These are phyloP conservation scores for Alternaria panax DNA, from an alignment of 2,329 filamentous ascomycete species.

Conservation along the genomic window DNA sequence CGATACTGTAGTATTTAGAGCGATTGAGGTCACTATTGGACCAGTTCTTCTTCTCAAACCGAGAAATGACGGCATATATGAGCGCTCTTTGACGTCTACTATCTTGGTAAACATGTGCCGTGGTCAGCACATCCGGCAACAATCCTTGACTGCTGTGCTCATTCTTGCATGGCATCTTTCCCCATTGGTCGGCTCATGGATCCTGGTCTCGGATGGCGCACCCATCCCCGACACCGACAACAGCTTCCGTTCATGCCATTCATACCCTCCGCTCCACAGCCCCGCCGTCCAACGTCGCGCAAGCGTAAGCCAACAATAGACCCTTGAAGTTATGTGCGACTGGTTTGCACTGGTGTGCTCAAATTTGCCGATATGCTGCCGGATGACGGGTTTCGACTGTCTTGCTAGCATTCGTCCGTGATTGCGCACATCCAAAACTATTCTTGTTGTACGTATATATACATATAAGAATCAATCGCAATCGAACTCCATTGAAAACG, in stretches of 20 bases:
- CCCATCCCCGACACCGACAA: conserved; percentile 19
- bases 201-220: conserved; percentile 28
- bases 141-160: neutral
- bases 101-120: neutral
- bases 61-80: neutral
- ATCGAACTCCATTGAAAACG: neutral
- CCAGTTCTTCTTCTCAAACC: neutral
- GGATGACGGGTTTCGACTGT: conserved; percentile 1
- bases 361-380: conserved; percentile 7
- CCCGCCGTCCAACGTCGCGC: conserved; percentile 17
- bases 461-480: neutral
- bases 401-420: neutral
- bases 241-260: conserved; percentile 24
- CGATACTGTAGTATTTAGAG: conserved; percentile 9
- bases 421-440: neutral
- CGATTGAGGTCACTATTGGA: neutral
- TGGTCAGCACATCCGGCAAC: neutral
- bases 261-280: conserved; percentile 17
- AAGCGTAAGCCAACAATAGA: neutral
- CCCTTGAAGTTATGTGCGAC: neutral
- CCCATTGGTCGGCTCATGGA: conserved; percentile 14
- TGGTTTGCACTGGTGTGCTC: conserved; percentile 4
- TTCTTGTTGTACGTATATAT: neutral
- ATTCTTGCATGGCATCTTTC: neutral
- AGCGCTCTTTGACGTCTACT: neutral